Base-by-base conservation (phyloP, 768 basidiomycete genomes). In the Suillus bovinus region DNA sequence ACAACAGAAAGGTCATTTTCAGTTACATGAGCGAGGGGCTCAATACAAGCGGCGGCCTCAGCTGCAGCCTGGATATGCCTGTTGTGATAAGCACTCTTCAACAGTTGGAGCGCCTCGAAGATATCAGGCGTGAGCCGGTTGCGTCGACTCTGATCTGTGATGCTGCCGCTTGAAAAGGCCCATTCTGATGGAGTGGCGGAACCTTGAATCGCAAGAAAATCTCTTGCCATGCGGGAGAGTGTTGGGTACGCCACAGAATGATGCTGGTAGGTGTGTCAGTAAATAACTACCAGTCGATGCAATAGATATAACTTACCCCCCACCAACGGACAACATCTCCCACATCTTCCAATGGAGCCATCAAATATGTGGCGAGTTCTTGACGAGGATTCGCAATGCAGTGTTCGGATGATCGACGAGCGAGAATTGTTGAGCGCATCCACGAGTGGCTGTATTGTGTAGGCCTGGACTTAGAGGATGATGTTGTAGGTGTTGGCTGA, bases 61-160 rank as follows among this genome's bases (percentile, higher is more conserved):
- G 64, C 55, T 36, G 56, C 46, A n/a, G 70, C 71, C 33, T 53
- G 36, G 38, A 74, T 9, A 33, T 33, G 31, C 31, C 31, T 9
- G 3, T 36, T 36, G 11, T 11, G 13, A 36, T 36, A 13, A 36
- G 36, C 13, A 36, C 36, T 36, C 2, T 36, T 36, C 36, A 36
- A 36, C 36, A 36, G 13, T 36, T 36, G 36, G 11, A 36, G 13
- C 11, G 36, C 36, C 36, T 36, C 36, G 2, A 36, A 36, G 11
- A 36, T 68, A 16, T 39, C 16, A 7, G 38, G 38, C 1, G 41
- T 42, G 20, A 42, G 41, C 20, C 3, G 20, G 20, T 42, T 42
- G 41, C 8, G 20, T 42, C 20, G 8, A 42, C 41, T 20, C 8
- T 42, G 20, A 20, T 42, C 41, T 42, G 20, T 42, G 20, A 42